These are phyloP conservation scores for Oxytropis ochrocephala DNA, from an alignment of 306 rosid species.

Conservation along the genomic window DNA sequence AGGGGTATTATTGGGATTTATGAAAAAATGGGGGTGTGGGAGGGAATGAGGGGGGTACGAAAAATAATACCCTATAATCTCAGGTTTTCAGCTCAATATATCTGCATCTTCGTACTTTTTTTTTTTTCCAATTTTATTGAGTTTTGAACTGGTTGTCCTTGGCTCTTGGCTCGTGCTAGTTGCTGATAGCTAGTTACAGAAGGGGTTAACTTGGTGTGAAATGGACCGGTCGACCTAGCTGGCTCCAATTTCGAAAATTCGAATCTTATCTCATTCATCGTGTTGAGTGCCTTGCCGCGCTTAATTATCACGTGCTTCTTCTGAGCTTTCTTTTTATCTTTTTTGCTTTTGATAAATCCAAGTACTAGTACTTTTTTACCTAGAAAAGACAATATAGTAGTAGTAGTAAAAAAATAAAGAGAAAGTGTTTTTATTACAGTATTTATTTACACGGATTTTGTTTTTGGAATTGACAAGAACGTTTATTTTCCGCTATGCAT, in stretches of 20 bases:
- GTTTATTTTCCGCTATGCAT: too few species aligned
- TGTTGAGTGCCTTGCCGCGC: neutral
- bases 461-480: too few species aligned
- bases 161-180: neutral
- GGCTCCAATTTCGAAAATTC: conserved; percentile 5
- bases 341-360: neutral
- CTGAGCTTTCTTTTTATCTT: neutral
- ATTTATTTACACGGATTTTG: too few species aligned
- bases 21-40: too few species aligned
- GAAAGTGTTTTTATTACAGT: too few species aligned
- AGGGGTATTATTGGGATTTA: too few species aligned
- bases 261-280: neutral
- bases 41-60: too few species aligned
- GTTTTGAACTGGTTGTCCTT: neutral
- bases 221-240: neutral
- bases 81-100: neutral
- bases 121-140: neutral
- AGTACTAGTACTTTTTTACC: too few species aligned
- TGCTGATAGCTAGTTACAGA: neutral
- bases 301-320: conserved; percentile 13
- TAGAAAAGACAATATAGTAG: too few species aligned
- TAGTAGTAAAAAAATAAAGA: too few species aligned
- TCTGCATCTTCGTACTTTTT: neutral
- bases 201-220: neutral
- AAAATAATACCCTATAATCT: too few species aligned